Conservation (phyloP, 176 grass and related monocot species). For the Alloteropsis semialata region DNA sequence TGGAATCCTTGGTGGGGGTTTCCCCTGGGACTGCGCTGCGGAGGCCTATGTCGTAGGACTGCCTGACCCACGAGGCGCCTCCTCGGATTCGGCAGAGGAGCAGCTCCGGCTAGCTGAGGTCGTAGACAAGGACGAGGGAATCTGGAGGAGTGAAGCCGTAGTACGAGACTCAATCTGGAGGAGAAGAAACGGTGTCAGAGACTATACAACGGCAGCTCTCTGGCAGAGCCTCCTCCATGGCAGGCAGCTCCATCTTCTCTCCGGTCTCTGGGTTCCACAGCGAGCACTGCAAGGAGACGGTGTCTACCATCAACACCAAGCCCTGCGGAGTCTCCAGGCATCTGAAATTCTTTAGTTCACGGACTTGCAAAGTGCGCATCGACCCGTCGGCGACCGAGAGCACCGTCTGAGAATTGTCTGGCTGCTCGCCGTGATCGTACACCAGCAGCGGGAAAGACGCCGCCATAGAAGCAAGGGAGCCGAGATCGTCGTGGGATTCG, state of each 20-base stretch:
- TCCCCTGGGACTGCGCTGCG: not conserved
- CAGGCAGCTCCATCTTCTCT: not conserved
- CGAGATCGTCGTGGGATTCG: not conserved
- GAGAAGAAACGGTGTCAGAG: not conserved
- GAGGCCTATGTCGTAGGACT: not conserved
- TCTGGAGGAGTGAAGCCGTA: not conserved
- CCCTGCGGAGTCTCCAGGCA: not conserved
- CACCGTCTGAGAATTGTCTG: not conserved
- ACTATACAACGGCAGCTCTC: not conserved
- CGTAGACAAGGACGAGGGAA: not conserved
- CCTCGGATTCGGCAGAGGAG: not conserved
- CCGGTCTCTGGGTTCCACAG: not conserved
- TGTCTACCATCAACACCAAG: not conserved
- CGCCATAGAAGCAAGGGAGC: not conserved
- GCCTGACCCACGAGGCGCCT: not conserved
- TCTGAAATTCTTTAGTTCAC: not conserved
- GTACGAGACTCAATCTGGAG: not conserved
- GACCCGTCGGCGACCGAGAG: not conserved
- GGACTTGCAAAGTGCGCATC: not conserved
- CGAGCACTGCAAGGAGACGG: not conserved
- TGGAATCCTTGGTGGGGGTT: too few relatives aligned
- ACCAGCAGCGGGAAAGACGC: constrained; percentile 5
- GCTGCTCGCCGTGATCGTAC: not conserved
- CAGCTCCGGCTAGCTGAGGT: not conserved
- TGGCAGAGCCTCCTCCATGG: not conserved